Evolutionary conservation across 495 filamentous ascomycete genomes (phyloP).

Genomic region (Talaromyces ruber): DNA sequence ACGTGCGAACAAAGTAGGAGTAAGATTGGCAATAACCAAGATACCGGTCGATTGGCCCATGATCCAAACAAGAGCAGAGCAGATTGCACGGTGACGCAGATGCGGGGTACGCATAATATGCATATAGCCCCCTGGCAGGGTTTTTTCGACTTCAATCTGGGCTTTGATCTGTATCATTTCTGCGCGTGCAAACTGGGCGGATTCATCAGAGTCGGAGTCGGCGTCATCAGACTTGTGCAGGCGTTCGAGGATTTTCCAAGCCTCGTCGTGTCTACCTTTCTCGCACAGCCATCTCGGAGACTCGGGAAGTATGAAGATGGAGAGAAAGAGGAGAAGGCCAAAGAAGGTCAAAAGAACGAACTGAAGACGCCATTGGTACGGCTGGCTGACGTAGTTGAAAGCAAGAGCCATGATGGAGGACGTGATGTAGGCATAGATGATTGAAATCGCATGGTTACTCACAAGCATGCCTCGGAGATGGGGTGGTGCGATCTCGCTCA

Average conservation of each 20-base stretch:
- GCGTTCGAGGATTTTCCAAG: constrained; percentile 32
- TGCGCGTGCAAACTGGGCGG: background rate
- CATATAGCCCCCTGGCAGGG: background rate
- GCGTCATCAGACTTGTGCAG: too few relatives aligned
- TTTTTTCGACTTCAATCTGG: constrained; percentile 1
- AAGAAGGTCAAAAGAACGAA: background rate
- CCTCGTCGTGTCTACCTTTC: constrained; percentile 37
- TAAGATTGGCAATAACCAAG: background rate
- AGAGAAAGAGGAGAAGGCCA: constrained; percentile 28
- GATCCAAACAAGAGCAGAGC: background rate
- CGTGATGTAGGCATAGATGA: constrained; percentile 27
- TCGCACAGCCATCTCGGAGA: constrained; percentile 51
- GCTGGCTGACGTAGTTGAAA: background rate
- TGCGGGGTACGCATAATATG: background rate
- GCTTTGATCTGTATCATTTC: background rate
- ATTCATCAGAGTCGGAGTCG: background rate
- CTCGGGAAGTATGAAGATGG: constrained; percentile 50
- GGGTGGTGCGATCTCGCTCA: constrained; percentile 20
- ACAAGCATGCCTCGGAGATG: constrained; percentile 15
- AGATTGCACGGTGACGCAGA: background rate
- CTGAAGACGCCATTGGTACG: background rate
- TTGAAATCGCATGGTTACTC: constrained; percentile 7
- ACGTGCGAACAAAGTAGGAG: background rate
- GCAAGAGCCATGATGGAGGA: constrained; percentile 14
- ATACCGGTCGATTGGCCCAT: constrained; percentile 1